phyloP scores from a whole-genome alignment of 2,329 filamentous ascomycete genomes.

The Colletotrichum kahawae region DNA sequence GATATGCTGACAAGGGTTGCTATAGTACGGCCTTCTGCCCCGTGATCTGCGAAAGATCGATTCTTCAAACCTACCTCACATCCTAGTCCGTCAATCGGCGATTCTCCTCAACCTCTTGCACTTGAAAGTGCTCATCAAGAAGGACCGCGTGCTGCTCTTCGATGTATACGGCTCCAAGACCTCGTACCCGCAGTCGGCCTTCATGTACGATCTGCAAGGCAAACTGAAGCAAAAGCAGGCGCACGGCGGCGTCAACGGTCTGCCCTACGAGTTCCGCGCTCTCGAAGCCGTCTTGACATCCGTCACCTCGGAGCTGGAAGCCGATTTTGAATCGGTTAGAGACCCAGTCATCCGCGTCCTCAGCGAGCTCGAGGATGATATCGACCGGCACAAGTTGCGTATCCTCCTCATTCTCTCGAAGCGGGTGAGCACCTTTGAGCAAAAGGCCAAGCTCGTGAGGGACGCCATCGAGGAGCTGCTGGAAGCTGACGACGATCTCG shows the following conservation, averaged over 20 bases:
- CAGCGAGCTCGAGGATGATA: conserved; percentile 92
- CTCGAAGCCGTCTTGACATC: conserved; percentile 94
- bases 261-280: conserved; percentile 96
- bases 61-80: conserved; percentile 92
- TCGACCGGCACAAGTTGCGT: conserved; percentile 91
- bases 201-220: conserved; percentile 96
- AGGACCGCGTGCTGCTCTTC: conserved; percentile 92
- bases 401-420: conserved; percentile 93
- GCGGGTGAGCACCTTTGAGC: conserved; percentile 94
- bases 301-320: conserved; percentile 89
- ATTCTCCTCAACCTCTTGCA: conserved; percentile 97
- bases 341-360: conserved; percentile 91
- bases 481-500: conserved; percentile 94
- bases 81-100: conserved; percentile 88
- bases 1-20: background rate
- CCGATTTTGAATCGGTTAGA: conserved; percentile 91
- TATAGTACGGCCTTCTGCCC: conserved; percentile 85
- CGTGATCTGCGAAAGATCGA: conserved; percentile 98
- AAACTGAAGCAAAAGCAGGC: conserved; percentile 83
- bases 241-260: conserved; percentile 58
- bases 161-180: conserved; percentile 95
- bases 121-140: conserved; percentile 92
- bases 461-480: conserved; percentile 95
- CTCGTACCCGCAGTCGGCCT: conserved; percentile 93
- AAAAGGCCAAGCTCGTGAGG: conserved; percentile 91